phyloP scores from a whole-genome alignment of 768 basidiomycete genomes.

The Coprinopsis cinerea region DNA sequence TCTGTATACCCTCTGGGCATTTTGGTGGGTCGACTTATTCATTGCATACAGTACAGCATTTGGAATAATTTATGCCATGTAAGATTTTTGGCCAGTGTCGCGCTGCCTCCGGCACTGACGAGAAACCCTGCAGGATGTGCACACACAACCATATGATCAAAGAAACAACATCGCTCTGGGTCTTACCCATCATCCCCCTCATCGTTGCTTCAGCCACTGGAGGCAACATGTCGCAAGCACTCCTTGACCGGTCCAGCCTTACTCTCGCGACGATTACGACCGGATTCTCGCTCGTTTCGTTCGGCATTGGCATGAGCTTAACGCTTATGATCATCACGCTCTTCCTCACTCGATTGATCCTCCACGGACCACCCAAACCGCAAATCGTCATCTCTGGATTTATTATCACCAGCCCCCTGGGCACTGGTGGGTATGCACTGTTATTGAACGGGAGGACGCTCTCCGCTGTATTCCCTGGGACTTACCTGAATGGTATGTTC shows the following conservation, averaged over 20 bases:
- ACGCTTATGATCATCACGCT: constrained; percentile 62
- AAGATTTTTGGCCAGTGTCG: constrained; percentile 16
- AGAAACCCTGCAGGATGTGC: neutral
- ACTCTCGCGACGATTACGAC: constrained; percentile 48
- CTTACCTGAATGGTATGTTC: neutral
- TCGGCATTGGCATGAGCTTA: constrained; percentile 49
- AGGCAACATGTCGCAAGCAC: constrained; percentile 45
- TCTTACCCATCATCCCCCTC: constrained; percentile 69
- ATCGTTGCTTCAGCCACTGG: constrained; percentile 68
- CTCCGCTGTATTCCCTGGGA: neutral
- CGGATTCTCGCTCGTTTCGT: constrained; percentile 41
- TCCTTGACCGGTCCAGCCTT: constrained; percentile 38
- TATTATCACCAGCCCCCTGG: constrained; percentile 33
- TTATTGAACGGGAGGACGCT: constrained; percentile 28
- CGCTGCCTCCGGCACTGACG: neutral
- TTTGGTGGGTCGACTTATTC: constrained; percentile 64
- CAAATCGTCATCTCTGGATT: constrained; percentile 50
- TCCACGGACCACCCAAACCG: constrained; percentile 47
- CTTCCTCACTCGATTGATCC: constrained; percentile 54
- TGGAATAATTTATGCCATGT: constrained; percentile 16
- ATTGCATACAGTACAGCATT: constrained; percentile 30
- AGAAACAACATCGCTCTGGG: constrained; percentile 58
- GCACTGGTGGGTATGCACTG: constrained; percentile 30
- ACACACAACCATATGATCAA: neutral
- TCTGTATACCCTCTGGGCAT: constrained; percentile 49